Conservation (phyloP, 2,329 filamentous ascomycete genomes). For the Cladosporium phlei region DNA sequence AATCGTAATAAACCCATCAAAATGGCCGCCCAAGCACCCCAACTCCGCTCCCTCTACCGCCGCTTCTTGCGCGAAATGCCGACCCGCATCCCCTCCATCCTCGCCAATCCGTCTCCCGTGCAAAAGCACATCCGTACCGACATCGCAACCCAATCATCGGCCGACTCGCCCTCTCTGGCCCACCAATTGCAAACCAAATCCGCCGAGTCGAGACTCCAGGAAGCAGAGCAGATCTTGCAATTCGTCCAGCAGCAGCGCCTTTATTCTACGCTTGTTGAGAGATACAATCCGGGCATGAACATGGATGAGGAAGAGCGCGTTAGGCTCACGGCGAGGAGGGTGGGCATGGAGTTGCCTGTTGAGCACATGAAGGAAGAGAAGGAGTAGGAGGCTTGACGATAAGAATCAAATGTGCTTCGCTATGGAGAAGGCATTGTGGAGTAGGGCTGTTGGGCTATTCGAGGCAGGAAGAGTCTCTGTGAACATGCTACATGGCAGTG, state of each 20-base stretch:
- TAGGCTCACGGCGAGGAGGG: slow-evolving; percentile 73
- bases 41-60: slow-evolving; percentile 76
- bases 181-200: slow-evolving; percentile 10
- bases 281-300: slow-evolving; percentile 89
- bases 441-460: no score
- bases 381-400: neutral
- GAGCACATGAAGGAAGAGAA: slow-evolving; percentile 37
- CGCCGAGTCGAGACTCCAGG: slow-evolving; percentile 29
- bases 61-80: slow-evolving; percentile 85
- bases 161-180: slow-evolving; percentile 34
- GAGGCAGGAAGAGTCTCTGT: no score
- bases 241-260: slow-evolving; percentile 82
- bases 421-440: no score
- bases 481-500: no score
- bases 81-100: slow-evolving; percentile 52
- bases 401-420: no score
- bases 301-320: slow-evolving; percentile 83
- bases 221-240: slow-evolving; percentile 72
- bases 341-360: slow-evolving; percentile 82
- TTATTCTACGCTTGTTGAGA: slow-evolving; percentile 75
- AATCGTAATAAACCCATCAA: neutral
- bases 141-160: slow-evolving; percentile 43
- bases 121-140: slow-evolving; percentile 64
- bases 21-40: slow-evolving; percentile 39
- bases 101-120: slow-evolving; percentile 59